These are phyloP conservation scores for Metarhizium rileyi DNA, from an alignment of 2,329 filamentous ascomycete genomes.

Conservation along the genomic window DNA sequence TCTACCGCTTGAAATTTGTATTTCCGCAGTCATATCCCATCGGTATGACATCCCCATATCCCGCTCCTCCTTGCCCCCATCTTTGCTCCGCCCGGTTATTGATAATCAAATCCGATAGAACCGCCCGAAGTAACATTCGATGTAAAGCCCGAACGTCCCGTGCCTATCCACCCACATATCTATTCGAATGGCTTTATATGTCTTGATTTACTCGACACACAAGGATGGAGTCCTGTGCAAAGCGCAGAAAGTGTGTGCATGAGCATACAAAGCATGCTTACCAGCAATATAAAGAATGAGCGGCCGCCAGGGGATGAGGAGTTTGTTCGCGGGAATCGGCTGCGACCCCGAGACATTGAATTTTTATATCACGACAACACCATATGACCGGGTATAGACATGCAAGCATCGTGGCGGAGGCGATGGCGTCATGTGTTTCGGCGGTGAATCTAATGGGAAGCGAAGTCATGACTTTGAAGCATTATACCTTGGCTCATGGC, in stretches of 20 bases:
- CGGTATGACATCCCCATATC: constrained; percentile 43
- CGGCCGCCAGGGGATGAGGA: constrained; percentile 82
- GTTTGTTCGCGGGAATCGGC: constrained; percentile 72
- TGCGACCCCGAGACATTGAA: constrained; percentile 76
- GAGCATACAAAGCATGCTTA: constrained; percentile 96
- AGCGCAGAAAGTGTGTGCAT: constrained; percentile 96
- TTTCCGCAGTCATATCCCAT: constrained; percentile 86
- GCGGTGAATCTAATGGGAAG: background rate
- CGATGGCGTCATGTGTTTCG: background rate
- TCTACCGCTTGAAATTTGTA: constrained; percentile 76
- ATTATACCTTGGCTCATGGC: constrained; percentile 1
- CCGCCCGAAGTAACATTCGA: constrained; percentile 91
- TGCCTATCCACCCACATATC: constrained; percentile 94
- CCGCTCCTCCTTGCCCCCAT: background rate
- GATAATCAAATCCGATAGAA: constrained; percentile 41
- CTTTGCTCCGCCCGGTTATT: background rate
- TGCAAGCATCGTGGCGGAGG: background rate
- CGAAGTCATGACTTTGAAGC: constrained; percentile 1
- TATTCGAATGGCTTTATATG: constrained; percentile 99
- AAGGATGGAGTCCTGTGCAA: constrained; percentile 94
- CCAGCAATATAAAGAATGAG: constrained; percentile 86
- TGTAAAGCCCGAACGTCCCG: constrained; percentile 50
- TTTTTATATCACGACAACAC: constrained; percentile 91
- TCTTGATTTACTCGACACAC: constrained; percentile 76
- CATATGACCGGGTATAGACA: constrained; percentile 35